Base-by-base conservation (phyloP, 164 flowering plant species). In the Malania oleifera region DNA sequence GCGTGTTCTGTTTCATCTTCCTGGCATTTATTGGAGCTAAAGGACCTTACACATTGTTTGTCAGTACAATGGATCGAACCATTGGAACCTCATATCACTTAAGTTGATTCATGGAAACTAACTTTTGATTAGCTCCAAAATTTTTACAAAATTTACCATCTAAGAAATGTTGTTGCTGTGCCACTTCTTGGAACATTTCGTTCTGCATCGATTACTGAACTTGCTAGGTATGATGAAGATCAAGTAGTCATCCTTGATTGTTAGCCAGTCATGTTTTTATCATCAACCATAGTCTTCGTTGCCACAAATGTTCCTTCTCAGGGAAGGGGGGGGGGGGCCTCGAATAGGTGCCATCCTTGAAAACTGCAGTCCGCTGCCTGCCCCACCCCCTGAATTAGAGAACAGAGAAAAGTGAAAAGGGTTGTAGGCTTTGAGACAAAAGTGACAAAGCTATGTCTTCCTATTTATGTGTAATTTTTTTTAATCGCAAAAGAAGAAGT, bases 351-450 rank as follows among this genome's bases (percentile, higher is more conserved):
- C 20, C 20, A 24, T 18, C 54, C 26, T 14, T 59, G 15, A 41
- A 61, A 14, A 39, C n/a, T 8, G 17, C 3, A 19, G 31, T 17
- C n/a, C 14, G 17, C 3, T 12, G 31, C 11, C 0, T 59, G 34
- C 17, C 41, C 51, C 45, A 43, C 62, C 24, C 1, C n/a, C 23
- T 28, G 59, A 59, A 45, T 26, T 44, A 13, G 38, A 46, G 20
- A 22, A 9, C 18, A 22, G 68, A 43, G 47, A 52, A 52, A 26
- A 24, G 1, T 15, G 62, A 43, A 41, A 59, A 18, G 51, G 45
- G 54, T 56, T 50, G 1, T 17, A 22, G 19, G 57, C 62, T 67
- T 61, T 41, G 31, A 44, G 61, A 54, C 60, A 67, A 54, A 55
- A 27, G 50, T n/a, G 22, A n/a, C 37, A 49, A 13, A 47, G 38